phyloP scores from a whole-genome alignment of 2,329 filamentous ascomycete genomes.

The Epichloe festucae region DNA sequence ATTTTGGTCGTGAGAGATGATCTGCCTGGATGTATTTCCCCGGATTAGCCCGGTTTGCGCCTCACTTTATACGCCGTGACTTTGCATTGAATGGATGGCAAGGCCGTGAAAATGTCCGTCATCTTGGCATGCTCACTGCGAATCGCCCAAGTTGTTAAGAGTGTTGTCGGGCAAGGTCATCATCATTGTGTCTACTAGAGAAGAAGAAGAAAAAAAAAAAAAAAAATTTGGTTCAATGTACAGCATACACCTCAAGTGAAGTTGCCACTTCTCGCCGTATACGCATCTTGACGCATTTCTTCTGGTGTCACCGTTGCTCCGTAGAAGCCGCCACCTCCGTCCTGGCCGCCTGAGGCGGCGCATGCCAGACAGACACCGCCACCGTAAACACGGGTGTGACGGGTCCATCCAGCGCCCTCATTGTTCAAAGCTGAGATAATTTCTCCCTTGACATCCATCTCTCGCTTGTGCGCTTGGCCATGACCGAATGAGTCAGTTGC shows the following conservation, averaged over 20 bases:
- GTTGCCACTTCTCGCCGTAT: not conserved
- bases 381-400: conserved; percentile 46
- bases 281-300: conserved; percentile 29
- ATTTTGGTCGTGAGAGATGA: too few species aligned
- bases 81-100: not conserved
- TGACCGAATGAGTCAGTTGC: conserved; percentile 10
- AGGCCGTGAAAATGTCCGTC: not conserved
- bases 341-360: conserved; percentile 30
- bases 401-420: conserved; percentile 38
- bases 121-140: not conserved
- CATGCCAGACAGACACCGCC: conserved; percentile 45
- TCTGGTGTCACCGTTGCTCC: conserved; percentile 40
- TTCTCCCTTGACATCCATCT: conserved; percentile 35
- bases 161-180: not conserved
- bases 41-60: too few species aligned
- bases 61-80: too few species aligned
- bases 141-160: not conserved
- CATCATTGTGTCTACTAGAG: not conserved
- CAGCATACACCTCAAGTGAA: not conserved
- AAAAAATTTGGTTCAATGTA: not conserved
- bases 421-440: conserved; percentile 35
- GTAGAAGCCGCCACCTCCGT: conserved; percentile 37
- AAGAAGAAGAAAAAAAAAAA: not conserved
- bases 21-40: too few species aligned
- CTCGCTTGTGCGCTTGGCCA: conserved; percentile 14